These are phyloP conservation scores for Aureobasidium sp. DNA, from an alignment of 2,329 filamentous ascomycete species.

Conservation along the genomic window DNA sequence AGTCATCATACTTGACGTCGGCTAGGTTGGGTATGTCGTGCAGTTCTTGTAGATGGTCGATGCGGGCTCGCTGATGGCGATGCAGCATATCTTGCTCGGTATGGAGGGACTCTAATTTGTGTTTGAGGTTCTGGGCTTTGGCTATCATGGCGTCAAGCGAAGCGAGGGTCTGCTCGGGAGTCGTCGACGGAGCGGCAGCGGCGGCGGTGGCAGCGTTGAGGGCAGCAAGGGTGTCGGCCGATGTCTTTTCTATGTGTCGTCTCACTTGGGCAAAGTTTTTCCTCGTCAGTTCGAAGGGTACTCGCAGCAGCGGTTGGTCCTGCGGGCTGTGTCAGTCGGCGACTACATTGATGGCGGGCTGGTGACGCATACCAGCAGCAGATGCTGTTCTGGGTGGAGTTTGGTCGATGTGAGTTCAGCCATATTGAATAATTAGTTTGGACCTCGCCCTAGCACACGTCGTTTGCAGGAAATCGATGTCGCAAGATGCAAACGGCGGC, in stretches of 20 bases:
- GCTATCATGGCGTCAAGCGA: slow-evolving; percentile 77
- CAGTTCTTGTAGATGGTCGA: slow-evolving; percentile 72
- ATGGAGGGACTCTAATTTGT: slow-evolving; percentile 69
- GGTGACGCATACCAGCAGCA: slow-evolving; percentile 52
- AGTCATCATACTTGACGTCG: slow-evolving; percentile 88
- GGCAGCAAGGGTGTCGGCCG: not conserved
- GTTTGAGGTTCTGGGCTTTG: slow-evolving; percentile 77
- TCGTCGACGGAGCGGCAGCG: slow-evolving; percentile 35
- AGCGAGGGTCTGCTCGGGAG: slow-evolving; percentile 40
- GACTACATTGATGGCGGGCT: not conserved
- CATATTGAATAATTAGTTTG: slow-evolving; percentile 21
- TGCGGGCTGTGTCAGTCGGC: slow-evolving; percentile 27
- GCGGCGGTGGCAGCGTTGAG: slow-evolving; percentile 45
- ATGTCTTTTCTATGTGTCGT: slow-evolving; percentile 65
- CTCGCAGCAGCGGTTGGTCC: slow-evolving; percentile 90
- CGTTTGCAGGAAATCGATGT: not conserved
- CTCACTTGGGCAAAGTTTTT: slow-evolving; percentile 89
- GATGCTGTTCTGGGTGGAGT: slow-evolving; percentile 65
- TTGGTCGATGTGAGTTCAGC: slow-evolving; percentile 48
- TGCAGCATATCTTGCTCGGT: slow-evolving; percentile 74
- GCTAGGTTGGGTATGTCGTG: slow-evolving; percentile 72
- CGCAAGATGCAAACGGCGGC: not conserved
- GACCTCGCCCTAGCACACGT: not conserved
- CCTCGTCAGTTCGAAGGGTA: slow-evolving; percentile 84
- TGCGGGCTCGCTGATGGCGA: slow-evolving; percentile 63